Evolutionary conservation across 2,329 filamentous ascomycete species (phyloP).

Genomic region (Nannizziopsis arthrosporioides): DNA sequence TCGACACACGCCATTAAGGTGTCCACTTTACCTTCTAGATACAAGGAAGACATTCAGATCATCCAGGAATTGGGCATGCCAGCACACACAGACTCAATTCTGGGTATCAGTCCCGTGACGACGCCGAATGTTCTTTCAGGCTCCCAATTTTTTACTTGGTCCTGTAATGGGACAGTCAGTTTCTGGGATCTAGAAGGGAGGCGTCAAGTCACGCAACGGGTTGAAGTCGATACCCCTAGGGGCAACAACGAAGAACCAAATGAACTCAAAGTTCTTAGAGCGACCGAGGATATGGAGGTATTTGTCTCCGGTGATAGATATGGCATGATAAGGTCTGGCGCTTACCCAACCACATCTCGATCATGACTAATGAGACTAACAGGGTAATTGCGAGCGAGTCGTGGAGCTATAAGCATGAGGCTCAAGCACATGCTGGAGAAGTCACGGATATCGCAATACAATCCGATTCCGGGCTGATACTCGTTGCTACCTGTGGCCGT

Average conservation of each 20-base stretch:
- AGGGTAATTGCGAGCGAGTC: conserved; percentile 37
- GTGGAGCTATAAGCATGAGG: conserved; percentile 53
- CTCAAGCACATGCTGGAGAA: conserved; percentile 76
- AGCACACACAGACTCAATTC: conserved; percentile 47
- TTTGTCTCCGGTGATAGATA: conserved; percentile 77
- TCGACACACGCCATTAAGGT: conserved; percentile 59
- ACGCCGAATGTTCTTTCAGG: conserved; percentile 46
- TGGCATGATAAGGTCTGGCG: conserved; percentile 56
- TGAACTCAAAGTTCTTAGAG: conserved; percentile 47
- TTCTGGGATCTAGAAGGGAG: conserved; percentile 71
- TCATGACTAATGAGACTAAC: conserved; percentile 16
- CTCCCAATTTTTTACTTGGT: conserved; percentile 82
- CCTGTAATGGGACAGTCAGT: conserved; percentile 63
- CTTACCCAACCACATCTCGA: neutral
- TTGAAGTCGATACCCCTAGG: conserved; percentile 55
- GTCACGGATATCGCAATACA: conserved; percentile 70
- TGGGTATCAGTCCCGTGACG: conserved; percentile 60
- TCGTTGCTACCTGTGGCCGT: conserved; percentile 73
- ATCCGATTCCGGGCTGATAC: conserved; percentile 47
- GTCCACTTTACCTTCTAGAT: conserved; percentile 38
- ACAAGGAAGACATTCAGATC: conserved; percentile 23
- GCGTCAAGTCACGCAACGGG: conserved; percentile 51
- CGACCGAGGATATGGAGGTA: conserved; percentile 50
- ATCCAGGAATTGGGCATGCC: conserved; percentile 33
- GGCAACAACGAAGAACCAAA: conserved; percentile 39